These are phyloP conservation scores for Cytospora chrysosperma DNA, from an alignment of 2,329 filamentous ascomycete species.

Conservation along the genomic window DNA sequence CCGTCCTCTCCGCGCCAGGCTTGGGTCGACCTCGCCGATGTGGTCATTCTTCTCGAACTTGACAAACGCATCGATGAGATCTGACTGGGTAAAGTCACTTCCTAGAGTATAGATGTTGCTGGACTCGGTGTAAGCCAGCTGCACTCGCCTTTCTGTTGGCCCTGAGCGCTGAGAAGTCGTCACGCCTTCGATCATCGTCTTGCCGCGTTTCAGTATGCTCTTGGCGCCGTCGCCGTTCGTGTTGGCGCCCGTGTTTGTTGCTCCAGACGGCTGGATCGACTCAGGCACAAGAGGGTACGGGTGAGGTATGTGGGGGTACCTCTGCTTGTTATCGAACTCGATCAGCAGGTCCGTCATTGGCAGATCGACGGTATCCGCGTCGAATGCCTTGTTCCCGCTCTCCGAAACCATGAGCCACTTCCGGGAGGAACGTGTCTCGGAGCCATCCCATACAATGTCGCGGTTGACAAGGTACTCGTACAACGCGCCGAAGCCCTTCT, in stretches of 20 bases:
- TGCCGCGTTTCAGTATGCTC: constrained; percentile 30
- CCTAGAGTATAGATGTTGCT: constrained; percentile 59
- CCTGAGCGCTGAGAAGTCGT: constrained; percentile 26
- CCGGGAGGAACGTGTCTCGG: constrained; percentile 58
- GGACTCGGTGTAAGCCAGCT: constrained; percentile 58
- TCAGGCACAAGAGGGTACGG: constrained; percentile 65
- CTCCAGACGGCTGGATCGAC: constrained; percentile 38
- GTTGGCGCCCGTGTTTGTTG: not conserved
- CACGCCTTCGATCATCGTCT: constrained; percentile 30
- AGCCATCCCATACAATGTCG: constrained; percentile 63
- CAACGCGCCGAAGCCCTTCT: constrained; percentile 64
- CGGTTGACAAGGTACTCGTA: constrained; percentile 71
- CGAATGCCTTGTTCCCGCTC: constrained; percentile 45
- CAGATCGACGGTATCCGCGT: constrained; percentile 52
- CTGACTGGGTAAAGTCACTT: constrained; percentile 51
- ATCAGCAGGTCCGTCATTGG: constrained; percentile 66
- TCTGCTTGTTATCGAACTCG: constrained; percentile 61
- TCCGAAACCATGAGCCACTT: constrained; percentile 64
- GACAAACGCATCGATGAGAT: constrained; percentile 55
- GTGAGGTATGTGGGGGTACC: constrained; percentile 65
- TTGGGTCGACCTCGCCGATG: constrained; percentile 51
- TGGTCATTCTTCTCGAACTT: constrained; percentile 56
- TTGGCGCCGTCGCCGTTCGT: not conserved
- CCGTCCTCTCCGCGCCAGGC: constrained; percentile 55
- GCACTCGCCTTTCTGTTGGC: constrained; percentile 48